phyloP scores from a whole-genome alignment of 2,329 filamentous ascomycete species.

The Drechslera avenae region DNA sequence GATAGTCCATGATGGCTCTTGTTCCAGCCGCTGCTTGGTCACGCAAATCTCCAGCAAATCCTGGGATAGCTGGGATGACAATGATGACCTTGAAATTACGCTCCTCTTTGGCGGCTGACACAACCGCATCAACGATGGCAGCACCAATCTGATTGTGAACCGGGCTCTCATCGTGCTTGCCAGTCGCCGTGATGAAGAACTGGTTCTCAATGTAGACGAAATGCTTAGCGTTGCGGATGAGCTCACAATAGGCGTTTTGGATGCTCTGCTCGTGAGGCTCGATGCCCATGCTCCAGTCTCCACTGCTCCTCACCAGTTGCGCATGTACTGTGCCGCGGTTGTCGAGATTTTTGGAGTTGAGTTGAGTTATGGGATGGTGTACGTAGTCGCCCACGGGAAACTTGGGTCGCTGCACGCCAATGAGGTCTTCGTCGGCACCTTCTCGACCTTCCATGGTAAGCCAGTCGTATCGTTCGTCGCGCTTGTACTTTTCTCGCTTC shows the following conservation, averaged over 20 bases:
- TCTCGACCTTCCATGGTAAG: constrained; percentile 76
- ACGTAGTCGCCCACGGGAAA: constrained; percentile 89
- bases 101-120: constrained; percentile 77
- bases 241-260: constrained; percentile 82
- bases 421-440: constrained; percentile 79
- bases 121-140: constrained; percentile 88
- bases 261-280: constrained; percentile 78
- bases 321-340: constrained; percentile 75
- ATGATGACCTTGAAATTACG: constrained; percentile 92
- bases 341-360: constrained; percentile 66
- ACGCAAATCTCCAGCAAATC: constrained; percentile 89
- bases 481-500: constrained; percentile 98
- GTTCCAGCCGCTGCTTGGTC: constrained; percentile 84
- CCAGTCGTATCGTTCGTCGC: constrained; percentile 83
- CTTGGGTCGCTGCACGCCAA: constrained; percentile 86
- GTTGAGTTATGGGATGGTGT: constrained; percentile 74
- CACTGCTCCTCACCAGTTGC: constrained; percentile 86
- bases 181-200: constrained; percentile 88
- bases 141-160: constrained; percentile 86
- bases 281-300: constrained; percentile 93
- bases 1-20: constrained; percentile 93
- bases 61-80: constrained; percentile 87
- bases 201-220: constrained; percentile 99
- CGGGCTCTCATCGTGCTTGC: constrained; percentile 76
- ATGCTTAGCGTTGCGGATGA: constrained; percentile 86